phyloP scores from a whole-genome alignment of 441 rosid genomes.

The Melastoma candidum region DNA sequence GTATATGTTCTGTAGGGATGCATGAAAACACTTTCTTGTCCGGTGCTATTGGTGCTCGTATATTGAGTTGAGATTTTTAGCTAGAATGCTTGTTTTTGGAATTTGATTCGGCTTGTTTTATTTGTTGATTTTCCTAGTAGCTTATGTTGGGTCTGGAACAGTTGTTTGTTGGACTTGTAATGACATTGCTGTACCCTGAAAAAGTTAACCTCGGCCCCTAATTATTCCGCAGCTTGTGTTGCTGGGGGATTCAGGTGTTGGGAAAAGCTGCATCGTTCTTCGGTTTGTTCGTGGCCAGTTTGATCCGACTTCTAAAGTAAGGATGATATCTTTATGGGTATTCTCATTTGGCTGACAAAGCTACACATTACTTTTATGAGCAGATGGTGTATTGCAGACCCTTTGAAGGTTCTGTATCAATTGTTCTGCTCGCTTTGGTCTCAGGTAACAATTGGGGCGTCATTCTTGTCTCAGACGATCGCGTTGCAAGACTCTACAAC shows the following conservation, averaged over 20 bases:
- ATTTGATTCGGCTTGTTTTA: no score
- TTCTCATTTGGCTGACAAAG: background rate
- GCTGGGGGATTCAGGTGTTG: slow-evolving; percentile 97
- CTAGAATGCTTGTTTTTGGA: no score
- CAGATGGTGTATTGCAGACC: background rate
- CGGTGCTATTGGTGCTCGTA: no score
- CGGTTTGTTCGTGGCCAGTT: slow-evolving; percentile 97
- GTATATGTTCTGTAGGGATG: no score
- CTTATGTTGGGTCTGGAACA: background rate
- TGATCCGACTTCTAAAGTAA: slow-evolving; percentile 93
- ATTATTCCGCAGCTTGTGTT: slow-evolving; percentile 58
- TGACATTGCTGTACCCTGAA: slow-evolving; percentile 3
- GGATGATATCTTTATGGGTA: background rate
- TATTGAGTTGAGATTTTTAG: no score
- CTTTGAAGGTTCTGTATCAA: background rate
- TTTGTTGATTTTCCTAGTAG: background rate
- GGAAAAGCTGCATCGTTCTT: slow-evolving; percentile 96
- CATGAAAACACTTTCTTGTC: no score
- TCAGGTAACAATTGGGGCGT: slow-evolving; percentile 98
- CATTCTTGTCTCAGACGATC: slow-evolving; percentile 92
- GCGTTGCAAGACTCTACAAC: slow-evolving; percentile 97
- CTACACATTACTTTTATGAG: background rate
- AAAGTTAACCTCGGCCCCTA: slow-evolving; percentile 13
- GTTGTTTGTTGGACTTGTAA: background rate
- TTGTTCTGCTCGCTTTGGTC: background rate